Evolutionary conservation across 768 basidiomycete species (phyloP), one percentile per base, ranked within the genome.

Genomic region (Kwoniella sp.): DNA sequence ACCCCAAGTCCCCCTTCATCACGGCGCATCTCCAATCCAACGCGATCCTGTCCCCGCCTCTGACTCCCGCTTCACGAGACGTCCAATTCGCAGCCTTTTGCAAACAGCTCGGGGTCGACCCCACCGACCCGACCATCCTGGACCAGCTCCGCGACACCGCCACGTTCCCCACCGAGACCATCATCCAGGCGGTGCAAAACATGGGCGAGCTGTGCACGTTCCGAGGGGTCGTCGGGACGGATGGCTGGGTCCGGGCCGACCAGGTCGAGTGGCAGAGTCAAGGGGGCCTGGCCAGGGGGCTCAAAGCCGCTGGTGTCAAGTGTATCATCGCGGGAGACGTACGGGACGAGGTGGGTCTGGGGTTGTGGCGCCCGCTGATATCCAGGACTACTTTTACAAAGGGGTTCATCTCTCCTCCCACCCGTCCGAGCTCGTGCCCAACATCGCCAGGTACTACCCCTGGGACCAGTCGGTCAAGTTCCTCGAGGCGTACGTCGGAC

Each of bases 11-110:
- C 0, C 86, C 87, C 0, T 85, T 88, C 63, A 77, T 78, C 27
- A 82, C 83, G 17, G 86, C 84, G 3, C 59, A 80, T 8, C 70
- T 87, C 14, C 85, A 86, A 62, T 88, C 87, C 7, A 89, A 88
- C 59, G 83, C 84, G 1, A 83, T 89, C 6, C 64, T 84, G 81
- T 76, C 77, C 5, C 78, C 78, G 41, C 84, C 86, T 0, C 83
- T 84, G 69, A 80, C 84, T 0, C 80, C 81, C 0, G 56, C 73
- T 5, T 81, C 85, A 56, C 77, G 83, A 12, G 78, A 80, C 11
- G 77, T 78, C 0, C 85, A 88, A 60, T 87, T 84, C 67, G 71
- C 78, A 28, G 82, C 83, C 0, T 77, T 89, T 6, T 85, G 84
- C 64, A 65, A 60, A 2, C 78, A 80, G 0, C 76, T 88, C 9